phyloP scores from a whole-genome alignment of 306 rosid genomes.

The Rosa rugosa region DNA sequence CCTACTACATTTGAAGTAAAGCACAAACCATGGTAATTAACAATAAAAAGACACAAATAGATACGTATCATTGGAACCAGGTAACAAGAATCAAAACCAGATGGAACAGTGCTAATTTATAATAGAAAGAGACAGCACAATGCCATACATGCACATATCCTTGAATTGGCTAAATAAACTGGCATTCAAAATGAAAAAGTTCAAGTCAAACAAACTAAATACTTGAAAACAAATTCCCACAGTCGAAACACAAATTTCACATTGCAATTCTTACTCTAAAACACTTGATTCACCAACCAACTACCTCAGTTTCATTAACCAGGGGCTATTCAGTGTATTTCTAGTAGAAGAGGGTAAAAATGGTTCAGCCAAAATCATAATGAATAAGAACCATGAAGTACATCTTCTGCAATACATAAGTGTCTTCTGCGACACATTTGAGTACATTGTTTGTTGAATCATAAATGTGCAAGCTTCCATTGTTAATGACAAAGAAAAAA shows the following conservation, averaged over 20 bases:
- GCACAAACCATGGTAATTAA: neutral
- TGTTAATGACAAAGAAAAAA: neutral
- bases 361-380: neutral
- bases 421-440: neutral
- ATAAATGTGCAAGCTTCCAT: neutral
- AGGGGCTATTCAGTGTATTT: neutral
- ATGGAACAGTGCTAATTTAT: neutral
- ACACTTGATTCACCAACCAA: neutral
- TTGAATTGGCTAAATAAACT: neutral
- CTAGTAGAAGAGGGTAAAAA: neutral
- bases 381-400: neutral
- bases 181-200: neutral
- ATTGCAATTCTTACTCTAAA: neutral
- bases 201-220: neutral
- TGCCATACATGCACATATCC: neutral
- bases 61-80: neutral
- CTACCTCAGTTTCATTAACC: neutral
- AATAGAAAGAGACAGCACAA: neutral
- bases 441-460: neutral
- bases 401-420: neutral
- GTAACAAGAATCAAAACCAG: neutral
- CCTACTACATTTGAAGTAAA: slow-evolving; percentile 1
- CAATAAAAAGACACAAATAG: neutral
- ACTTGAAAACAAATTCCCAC: neutral
- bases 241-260: neutral